These are phyloP conservation scores for Apiospora malaysiana DNA, from an alignment of 2,329 filamentous ascomycete genomes.

Conservation along the genomic window DNA sequence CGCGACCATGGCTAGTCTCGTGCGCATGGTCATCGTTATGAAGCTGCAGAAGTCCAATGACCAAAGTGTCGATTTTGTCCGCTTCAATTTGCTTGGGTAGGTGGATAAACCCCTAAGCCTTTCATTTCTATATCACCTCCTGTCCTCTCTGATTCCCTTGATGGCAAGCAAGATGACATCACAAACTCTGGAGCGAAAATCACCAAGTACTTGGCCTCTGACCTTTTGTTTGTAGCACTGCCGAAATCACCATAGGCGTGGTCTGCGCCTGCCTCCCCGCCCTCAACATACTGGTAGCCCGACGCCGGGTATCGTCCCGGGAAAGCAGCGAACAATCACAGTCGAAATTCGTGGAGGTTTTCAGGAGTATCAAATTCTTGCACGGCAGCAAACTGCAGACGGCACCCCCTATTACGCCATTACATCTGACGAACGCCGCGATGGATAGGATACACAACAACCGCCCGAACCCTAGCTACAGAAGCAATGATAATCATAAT, in stretches of 20 bases:
- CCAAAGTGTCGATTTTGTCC: constrained; percentile 16
- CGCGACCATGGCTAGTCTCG: constrained; percentile 15
- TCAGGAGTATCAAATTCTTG: constrained; percentile 8
- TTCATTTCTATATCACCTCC: no score
- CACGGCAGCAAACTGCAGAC: constrained; percentile 6
- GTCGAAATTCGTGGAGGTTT: neutral
- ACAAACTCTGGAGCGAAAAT: neutral
- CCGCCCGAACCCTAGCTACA: neutral
- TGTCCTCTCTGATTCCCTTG: neutral
- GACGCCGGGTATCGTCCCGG: neutral
- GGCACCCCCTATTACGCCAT: constrained; percentile 9
- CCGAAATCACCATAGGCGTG: constrained; percentile 22
- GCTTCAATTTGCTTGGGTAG: constrained; percentile 20
- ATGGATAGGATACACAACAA: neutral
- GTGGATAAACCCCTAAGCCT: neutral
- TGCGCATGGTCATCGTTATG: constrained; percentile 20
- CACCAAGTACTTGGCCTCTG: neutral
- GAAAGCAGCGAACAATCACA: neutral
- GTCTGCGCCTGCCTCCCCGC: constrained; percentile 24
- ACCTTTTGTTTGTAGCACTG: neutral
- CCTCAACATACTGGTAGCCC: constrained; percentile 18
- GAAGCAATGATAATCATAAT: neutral
- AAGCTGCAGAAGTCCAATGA: neutral
- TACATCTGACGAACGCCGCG: neutral
- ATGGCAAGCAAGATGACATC: neutral